Base-by-base conservation (phyloP, 1,284 basidiomycete species). In the Polyporus tsugae region DNA sequence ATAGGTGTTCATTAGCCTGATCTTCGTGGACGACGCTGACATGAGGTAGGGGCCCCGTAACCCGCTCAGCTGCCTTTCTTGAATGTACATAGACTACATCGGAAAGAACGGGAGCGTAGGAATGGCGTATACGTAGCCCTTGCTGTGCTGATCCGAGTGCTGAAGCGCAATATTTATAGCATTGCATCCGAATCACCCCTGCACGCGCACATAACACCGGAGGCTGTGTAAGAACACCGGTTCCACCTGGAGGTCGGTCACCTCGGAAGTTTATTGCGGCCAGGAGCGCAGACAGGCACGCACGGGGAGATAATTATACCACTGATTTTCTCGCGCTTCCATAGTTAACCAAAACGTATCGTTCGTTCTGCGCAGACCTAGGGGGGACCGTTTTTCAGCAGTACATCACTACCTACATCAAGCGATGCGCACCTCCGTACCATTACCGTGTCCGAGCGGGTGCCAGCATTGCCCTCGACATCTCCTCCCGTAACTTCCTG, bases 401-500 rank as follows among this genome's bases (percentile, higher is more conserved):
- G 22, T 22, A 25, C 7, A 6, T n/a, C n/a, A n/a, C 46, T 10
- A 6, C 46, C 46, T n/a, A n/a, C 46, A 19, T 49, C 22, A 1
- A 39, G 10, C n/a, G 52, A 33, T 7, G n/a, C 33, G 33, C 29
- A 36, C 55, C 17, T 36, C 2, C 5, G 19, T 5, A n/a, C 5
- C 29, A 36, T 36, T 11, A 36, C 17, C 17, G 44, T 22, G 10
- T 38, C 33, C 35, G n/a, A 58, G 33, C 19, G n/a, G 55, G 55
- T 11, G 36, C 33, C n/a, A 11, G n/a, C 33, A 58, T 58, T 6
- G 35, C 55, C 35, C 4, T 58, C 35, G 55, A 19, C 35, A 63
- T 63, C 38, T 53, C 63, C 22, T 64, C 53, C 2, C 63, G 63
- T 35, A 64, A 9, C 53, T 59, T 64, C 55, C 63, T 44, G 42